A percentile compares a stretch with the other conserved stretches of the same genome.
These are phyloP conservation scores for Cyclocybe aegerita DNA, from an alignment of 768 basidiomycete species.

Conservation along the genomic window DNA sequence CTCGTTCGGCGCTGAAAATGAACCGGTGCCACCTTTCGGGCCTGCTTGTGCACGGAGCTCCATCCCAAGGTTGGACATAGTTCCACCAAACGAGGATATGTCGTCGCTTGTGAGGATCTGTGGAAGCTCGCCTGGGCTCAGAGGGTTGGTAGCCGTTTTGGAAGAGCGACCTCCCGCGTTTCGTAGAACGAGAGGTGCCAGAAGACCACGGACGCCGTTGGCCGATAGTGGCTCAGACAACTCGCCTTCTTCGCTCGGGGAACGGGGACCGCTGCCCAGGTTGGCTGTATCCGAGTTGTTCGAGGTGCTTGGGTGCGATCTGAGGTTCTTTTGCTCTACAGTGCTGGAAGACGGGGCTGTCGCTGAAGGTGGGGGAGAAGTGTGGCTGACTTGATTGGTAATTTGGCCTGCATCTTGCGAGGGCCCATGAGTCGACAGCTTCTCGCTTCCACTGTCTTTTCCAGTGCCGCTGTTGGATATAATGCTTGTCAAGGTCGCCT, in stretches of 20 bases:
- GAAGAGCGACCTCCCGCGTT: slow-evolving; percentile 11
- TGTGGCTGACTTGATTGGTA: no score
- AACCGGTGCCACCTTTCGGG: no score
- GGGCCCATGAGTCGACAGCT: no score
- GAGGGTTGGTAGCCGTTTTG: slow-evolving; percentile 1
- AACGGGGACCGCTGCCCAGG: background rate
- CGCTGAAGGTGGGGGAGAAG: no score
- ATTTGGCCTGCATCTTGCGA: no score
- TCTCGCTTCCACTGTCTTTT: no score
- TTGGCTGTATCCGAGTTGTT: background rate
- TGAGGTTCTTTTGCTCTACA: no score
- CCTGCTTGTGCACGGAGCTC: background rate
- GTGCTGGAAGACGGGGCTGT: no score
- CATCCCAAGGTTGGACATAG: background rate
- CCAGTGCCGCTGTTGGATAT: no score
- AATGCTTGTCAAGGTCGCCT: background rate
- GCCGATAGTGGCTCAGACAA: background rate
- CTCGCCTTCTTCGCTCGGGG: slow-evolving; percentile 10
- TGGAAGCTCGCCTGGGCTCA: slow-evolving; percentile 1
- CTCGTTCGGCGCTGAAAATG: no score
- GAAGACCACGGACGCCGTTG: slow-evolving; percentile 13
- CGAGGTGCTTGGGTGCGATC: no score
- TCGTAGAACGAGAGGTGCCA: slow-evolving; percentile 16
- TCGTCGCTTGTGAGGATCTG: slow-evolving; percentile 24
- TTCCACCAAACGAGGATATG: slow-evolving; percentile 20